Conservation (phyloP, 305 asterid genomes). For the Euphrasia arctica region DNA sequence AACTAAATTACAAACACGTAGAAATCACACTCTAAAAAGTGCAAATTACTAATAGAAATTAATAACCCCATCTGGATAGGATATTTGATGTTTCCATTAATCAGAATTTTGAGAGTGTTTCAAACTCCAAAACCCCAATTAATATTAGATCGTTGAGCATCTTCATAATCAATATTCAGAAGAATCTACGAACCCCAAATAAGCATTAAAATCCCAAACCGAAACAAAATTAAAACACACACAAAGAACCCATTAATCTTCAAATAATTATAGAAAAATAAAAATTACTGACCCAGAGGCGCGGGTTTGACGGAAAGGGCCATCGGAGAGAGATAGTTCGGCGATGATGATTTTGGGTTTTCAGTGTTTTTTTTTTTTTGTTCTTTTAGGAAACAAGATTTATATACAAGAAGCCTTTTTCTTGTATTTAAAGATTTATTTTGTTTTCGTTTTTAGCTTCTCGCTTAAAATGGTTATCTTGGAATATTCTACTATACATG, state of each 20-base stretch:
- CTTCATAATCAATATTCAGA: background rate
- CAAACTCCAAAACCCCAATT: slow-evolving; percentile 22
- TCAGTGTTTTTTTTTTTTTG: slow-evolving; percentile 11
- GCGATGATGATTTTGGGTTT: slow-evolving; percentile 24
- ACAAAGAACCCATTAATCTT: slow-evolving; percentile 3
- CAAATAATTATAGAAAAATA: background rate
- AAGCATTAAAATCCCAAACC: slow-evolving; percentile 18
- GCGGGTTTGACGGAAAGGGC: slow-evolving; percentile 27
- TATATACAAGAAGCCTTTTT: background rate
- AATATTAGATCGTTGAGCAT: slow-evolving; percentile 28
- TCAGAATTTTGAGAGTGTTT: slow-evolving; percentile 13
- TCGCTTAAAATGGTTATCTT: slow-evolving; percentile 10
- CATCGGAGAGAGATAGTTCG: slow-evolving; percentile 35
- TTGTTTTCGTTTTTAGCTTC: background rate
- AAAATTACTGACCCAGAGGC: slow-evolving; percentile 26
- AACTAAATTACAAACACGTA: too few species aligned
- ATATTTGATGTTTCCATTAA: background rate
- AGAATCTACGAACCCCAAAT: background rate
- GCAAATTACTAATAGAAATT: slow-evolving; percentile 15
- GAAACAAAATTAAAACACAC: background rate
- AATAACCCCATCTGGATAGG: background rate
- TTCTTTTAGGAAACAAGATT: background rate
- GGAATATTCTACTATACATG: slow-evolving; percentile 19
- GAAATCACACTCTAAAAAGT: background rate
- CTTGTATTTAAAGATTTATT: background rate